Evolutionary conservation across 306 rosid genomes (phyloP), one percentile per base, ranked within the genome.

Genomic region (Cicer judaicum): DNA sequence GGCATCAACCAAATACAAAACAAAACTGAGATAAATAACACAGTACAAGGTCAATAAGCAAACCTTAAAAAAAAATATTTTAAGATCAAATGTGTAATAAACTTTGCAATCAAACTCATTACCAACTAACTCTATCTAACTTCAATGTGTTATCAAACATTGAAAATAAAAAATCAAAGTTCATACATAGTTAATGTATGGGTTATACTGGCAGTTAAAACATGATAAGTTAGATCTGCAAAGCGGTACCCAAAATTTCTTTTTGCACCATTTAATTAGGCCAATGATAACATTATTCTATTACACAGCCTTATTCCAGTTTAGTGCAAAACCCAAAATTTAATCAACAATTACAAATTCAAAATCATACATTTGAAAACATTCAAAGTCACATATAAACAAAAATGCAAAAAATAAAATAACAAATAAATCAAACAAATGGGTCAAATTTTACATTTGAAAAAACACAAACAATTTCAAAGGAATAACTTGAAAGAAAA

Each of bases 141-240:
- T 56, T 68, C 24, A 61, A 21, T 29, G n/a, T 8, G 6, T 54
- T 1, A 12, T 40, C 5, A 3, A 52, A 16, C 0, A 10, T 2
- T 21, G 12, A 21, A 57, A 49, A 39, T 19, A 0, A 75, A 75
- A 71, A 11, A 10, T 10, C 12, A 78, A 63, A 47, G 12, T 19
- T 34, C 1, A 16, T 16, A 16, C 67, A 42, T 6, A 47, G 8
- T 9, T 39, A 79, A 67, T 87, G 66, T 89, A 53, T 61, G 97
- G 92, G 89, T 48, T 39, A 84, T 89, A 89, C 92, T 72, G 94
- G 95, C 97, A 91, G 87, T 78, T 50, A 63, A 83, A 70, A 79
- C 88, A 85, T 40, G 57, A 13, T 1, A 64, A 46, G 85, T 82
- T 48, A 49, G 77, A 75, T 87, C 89, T 86, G 92, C 92, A 91